Base-by-base conservation (phyloP, 768 basidiomycete genomes). In the Antrodiella citrinella region DNA sequence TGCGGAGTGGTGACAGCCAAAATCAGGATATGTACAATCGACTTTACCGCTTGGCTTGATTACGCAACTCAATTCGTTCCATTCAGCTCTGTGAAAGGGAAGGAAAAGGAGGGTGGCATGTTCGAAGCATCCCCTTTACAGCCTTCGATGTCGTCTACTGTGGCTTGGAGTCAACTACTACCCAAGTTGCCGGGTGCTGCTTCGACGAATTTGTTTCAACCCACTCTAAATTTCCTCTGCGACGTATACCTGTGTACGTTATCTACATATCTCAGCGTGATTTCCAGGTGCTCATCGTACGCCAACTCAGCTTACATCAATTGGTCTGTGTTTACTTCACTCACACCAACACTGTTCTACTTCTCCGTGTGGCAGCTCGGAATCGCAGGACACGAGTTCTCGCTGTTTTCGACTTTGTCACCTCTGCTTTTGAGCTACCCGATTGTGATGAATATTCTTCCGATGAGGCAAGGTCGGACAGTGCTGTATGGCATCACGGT, bases 301-400 rank as follows among this genome's bases (percentile, higher is more conserved):
- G n/a, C n/a, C n/a, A n/a, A n/a, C n/a, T 10, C 50, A 90, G 87
- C 85, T 3, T 90, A 82, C 60, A 69, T 86, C 15, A 89, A 84
- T 65, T 91, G 87, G 86, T 86, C 90, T 1, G 74, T 88, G 44
- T 81, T 87, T 62, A 93, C 91, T 1, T 75, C 81, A 2, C 78
- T 92, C 18, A 77, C 84, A 4, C 82, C 85, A 1, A 81, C 86
- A 3, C 71, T 94, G 3, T 94, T 94, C 70, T 94, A 93, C 67
- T 94, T 91, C 69, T 91, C 88, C 21, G 81, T 95, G 18, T 93
- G 91, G 91, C 77, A 90, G 61, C 81, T 93, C 15, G 89, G 86
- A 22, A 74, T 94, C 24, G 80, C 86, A 10, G 92, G 92, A 3
- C 78, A 84, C 26, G 92, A 95, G 61, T 71, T 89, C 13, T 77